Evolutionary conservation across 768 basidiomycete genomes (phyloP).

Genomic region (Nevesoporus exiguus): DNA sequence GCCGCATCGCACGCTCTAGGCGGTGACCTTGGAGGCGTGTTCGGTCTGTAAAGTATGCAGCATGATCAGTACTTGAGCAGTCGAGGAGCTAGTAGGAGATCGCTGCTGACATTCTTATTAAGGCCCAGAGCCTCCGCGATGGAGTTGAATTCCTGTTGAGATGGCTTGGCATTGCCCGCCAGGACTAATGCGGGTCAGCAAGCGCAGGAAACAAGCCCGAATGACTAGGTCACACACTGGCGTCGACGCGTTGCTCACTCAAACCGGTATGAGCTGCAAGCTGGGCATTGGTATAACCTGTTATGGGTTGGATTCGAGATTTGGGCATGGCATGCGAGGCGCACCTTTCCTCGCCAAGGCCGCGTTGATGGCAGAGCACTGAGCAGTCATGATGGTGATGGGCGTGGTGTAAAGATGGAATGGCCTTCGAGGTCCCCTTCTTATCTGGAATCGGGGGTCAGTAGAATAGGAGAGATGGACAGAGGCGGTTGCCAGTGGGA

Average conservation of each 20-base stretch:
- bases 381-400: slow-evolving; percentile 41
- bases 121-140: slow-evolving; percentile 46
- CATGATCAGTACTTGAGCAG: background rate
- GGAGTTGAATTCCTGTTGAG: slow-evolving; percentile 45
- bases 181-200: slow-evolving; percentile 39
- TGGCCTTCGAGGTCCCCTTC: background rate
- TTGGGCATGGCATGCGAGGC: background rate
- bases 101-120: slow-evolving; percentile 29
- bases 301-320: background rate
- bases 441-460: slow-evolving; percentile 13
- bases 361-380: slow-evolving; percentile 54
- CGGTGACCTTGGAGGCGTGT: background rate
- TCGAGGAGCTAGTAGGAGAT: background rate
- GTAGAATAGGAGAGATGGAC: slow-evolving; percentile 14
- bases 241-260: slow-evolving; percentile 46
- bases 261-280: slow-evolving; percentile 47
- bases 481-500: no score
- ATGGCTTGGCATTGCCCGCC: slow-evolving; percentile 41
- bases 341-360: slow-evolving; percentile 52
- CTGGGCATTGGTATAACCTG: slow-evolving; percentile 12
- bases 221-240: slow-evolving; percentile 40
- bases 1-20: background rate
- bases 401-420: background rate
- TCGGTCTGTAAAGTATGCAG: background rate
- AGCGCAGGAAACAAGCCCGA: no score